Base-by-base conservation (phyloP, 2,329 filamentous ascomycete species). In the Monascus ruber region DNA sequence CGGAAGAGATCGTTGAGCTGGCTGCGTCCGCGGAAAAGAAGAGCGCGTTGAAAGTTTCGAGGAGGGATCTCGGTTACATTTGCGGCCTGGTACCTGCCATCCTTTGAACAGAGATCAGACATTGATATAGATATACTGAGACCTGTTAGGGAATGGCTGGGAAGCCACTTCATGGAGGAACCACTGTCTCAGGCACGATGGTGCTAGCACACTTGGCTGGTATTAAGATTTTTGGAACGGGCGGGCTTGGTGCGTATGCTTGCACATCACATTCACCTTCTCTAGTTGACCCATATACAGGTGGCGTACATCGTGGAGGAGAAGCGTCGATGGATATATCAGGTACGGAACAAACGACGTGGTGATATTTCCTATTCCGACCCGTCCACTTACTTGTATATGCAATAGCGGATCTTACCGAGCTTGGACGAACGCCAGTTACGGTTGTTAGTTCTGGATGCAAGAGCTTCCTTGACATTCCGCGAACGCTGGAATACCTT, bases 391-490 rank as follows among this genome's bases (percentile, higher is more conserved):
- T 39, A 24, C 26, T n/a, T 31, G 10, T 26, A 35, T n/a, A 31
- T 32, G n/a, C 26, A 37, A 26, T 36, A 66, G 89, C 91, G 32
- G 91, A 98, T 63, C 72, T 98, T 44, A 95, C 85, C 4, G 91
- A 96, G 69, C 76, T 98, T 37, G 88, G 91, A 10, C 76, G 87
- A 42, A 95, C 88, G 5, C 78, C 85, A 7, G 81, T 98, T 38
- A 82, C 88, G 25, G 88, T 98, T 2, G 71, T 98, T 38, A 84
- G 82, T 60, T 86, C 84, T 47, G 91, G 91, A 9, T 93, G 86
- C 66, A 98, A 98, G 66, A 91, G 89, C 45, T 96, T 98, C 61
- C 71, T 98, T 31, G 91, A 98, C 56, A 87, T 95, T 43, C 79
- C 83, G 2, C 74, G 85, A 38, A 98, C 91, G 0, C 71, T 98